Evolutionary conservation across 192 early-diverging fungal genomes (phyloP).

Genomic region (Backusella mclennaniae): DNA sequence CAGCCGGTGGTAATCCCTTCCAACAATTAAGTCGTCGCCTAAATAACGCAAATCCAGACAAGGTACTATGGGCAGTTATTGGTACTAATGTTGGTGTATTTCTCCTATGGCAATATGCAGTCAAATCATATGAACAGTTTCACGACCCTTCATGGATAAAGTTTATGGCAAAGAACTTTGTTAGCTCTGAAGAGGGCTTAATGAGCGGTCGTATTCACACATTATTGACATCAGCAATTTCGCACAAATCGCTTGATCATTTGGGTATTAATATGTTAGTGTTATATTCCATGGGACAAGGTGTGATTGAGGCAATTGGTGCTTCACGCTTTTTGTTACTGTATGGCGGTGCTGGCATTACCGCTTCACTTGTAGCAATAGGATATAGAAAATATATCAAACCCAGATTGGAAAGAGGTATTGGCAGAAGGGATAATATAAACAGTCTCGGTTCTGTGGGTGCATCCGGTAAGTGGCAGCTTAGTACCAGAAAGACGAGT

Average conservation of each 20-base stretch:
- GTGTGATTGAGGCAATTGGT: constrained; percentile 41
- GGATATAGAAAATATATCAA: constrained; percentile 38
- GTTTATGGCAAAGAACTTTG: constrained; percentile 48
- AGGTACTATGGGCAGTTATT: constrained; percentile 40
- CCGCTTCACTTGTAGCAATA: constrained; percentile 36
- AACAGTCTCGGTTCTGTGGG: constrained; percentile 42
- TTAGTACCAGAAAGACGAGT: neutral
- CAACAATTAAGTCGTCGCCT: constrained; percentile 12
- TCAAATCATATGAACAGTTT: constrained; percentile 37
- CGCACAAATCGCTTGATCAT: constrained; percentile 45
- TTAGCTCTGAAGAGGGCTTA: constrained; percentile 35
- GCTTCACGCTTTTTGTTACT: constrained; percentile 41
- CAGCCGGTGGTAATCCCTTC: constrained; percentile 17
- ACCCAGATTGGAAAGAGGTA: constrained; percentile 29
- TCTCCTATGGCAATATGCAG: constrained; percentile 48
- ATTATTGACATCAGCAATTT: constrained; percentile 43
- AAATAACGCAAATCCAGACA: constrained; percentile 30
- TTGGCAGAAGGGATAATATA: neutral
- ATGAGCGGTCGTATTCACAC: constrained; percentile 42
- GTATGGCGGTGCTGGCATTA: constrained; percentile 41
- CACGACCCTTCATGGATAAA: constrained; percentile 32
- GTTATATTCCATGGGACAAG: constrained; percentile 44
- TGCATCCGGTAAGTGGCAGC: constrained; percentile 39
- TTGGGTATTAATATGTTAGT: constrained; percentile 50
- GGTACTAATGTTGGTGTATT: constrained; percentile 44